A percentile compares a stretch with the other conserved stretches of the same genome.
These are phyloP conservation scores for Fimicolochytrium jonesii DNA, from an alignment of 192 early-diverging fungal species.

Conservation along the genomic window DNA sequence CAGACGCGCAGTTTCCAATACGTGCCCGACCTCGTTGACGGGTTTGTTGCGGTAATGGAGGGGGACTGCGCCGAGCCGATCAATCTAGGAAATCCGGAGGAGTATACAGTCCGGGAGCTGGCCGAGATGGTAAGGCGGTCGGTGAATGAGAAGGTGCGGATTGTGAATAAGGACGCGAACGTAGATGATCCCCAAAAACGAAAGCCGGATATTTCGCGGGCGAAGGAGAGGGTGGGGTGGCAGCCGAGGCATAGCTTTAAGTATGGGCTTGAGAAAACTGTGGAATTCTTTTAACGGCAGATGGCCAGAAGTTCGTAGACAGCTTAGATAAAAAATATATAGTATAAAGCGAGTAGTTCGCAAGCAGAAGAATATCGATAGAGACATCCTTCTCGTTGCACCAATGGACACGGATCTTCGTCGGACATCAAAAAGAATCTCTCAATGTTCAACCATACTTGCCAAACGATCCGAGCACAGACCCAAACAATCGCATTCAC, in stretches of 20 bases:
- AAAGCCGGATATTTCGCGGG: slow-evolving; percentile 69
- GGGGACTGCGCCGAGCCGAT: slow-evolving; percentile 63
- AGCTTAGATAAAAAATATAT: no score
- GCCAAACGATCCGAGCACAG: no score
- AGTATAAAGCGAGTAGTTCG: no score
- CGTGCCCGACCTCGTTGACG: slow-evolving; percentile 79
- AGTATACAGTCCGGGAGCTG: slow-evolving; percentile 75
- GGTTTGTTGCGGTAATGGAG: slow-evolving; percentile 73
- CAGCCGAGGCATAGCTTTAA: slow-evolving; percentile 63
- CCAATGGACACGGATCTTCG: no score
- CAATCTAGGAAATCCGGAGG: slow-evolving; percentile 85
- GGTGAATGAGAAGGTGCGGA: slow-evolving; percentile 53
- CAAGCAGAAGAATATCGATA: no score
- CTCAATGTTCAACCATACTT: no score
- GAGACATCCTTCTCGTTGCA: no score
- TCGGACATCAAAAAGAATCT: no score
- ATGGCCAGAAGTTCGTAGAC: no score
- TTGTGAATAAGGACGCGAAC: slow-evolving; percentile 60
- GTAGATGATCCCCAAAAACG: slow-evolving; percentile 75
- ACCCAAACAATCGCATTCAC: no score
- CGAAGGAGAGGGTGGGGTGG: slow-evolving; percentile 64
- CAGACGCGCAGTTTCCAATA: slow-evolving; percentile 85
- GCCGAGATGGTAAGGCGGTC: slow-evolving; percentile 67
- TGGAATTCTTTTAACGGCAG: slow-evolving; percentile 79
- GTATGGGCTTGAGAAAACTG: slow-evolving; percentile 76